Conservation (phyloP, 2,329 filamentous ascomycete genomes). For the Cytospora piceicola region DNA sequence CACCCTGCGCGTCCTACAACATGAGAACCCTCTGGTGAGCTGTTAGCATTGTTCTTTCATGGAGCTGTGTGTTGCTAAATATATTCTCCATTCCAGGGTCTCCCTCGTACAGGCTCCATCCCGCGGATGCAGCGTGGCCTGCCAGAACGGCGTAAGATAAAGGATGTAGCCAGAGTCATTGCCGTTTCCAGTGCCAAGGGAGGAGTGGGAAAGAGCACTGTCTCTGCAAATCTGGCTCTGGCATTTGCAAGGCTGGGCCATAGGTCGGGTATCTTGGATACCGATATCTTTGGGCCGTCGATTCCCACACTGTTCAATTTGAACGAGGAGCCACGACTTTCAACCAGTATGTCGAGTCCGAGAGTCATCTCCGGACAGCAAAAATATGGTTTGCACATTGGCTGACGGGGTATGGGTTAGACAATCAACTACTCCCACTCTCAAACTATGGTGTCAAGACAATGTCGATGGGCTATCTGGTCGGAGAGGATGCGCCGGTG, state of each 20-base stretch:
- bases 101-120: constrained; percentile 76
- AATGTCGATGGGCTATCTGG: constrained; percentile 98
- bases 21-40: constrained; percentile 87
- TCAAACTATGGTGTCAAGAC: constrained; percentile 95
- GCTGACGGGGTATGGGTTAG: constrained; percentile 43
- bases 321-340: constrained; percentile 76
- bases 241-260: constrained; percentile 82
- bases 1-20: constrained; percentile 56
- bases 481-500: constrained; percentile 78
- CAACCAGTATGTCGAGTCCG: constrained; percentile 58
- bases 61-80: background rate
- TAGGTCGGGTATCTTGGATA: constrained; percentile 85
- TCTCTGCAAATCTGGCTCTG: constrained; percentile 86
- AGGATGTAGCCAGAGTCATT: constrained; percentile 86
- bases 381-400: constrained; percentile 5
- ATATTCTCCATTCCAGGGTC: constrained; percentile 62
- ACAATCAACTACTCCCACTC: constrained; percentile 82
- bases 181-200: constrained; percentile 98
- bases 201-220: constrained; percentile 96
- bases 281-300: constrained; percentile 95
- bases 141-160: constrained; percentile 79
- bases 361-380: background rate
- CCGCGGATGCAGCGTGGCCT: constrained; percentile 79
- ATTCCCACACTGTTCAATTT: constrained; percentile 89
- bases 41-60: background rate